A percentile compares a stretch with the other conserved stretches of the same genome.
phyloP scores from a whole-genome alignment of 129 eudicot species.

The Logfia minima region DNA sequence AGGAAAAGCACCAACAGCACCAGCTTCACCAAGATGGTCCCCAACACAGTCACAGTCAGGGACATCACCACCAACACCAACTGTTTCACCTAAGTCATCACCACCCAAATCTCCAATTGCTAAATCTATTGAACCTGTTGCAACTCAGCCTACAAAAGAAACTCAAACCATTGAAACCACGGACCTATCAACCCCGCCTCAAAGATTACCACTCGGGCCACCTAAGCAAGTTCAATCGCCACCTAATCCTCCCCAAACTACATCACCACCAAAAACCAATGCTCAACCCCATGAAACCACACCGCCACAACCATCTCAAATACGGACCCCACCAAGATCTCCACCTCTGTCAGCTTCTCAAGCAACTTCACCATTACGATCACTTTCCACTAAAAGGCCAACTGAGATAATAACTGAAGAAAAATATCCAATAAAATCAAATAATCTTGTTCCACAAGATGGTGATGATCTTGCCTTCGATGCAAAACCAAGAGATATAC shows the following conservation, averaged over 20 bases:
- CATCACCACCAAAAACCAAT: constrained; percentile 35
- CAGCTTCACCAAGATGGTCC: constrained; percentile 24
- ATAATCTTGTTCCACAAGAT: constrained; percentile 6
- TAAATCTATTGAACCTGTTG: constrained; percentile 19
- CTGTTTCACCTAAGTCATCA: constrained; percentile 21
- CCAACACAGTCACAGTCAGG: constrained; percentile 25
- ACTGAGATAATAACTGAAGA: constrained; percentile 17
- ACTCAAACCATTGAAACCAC: constrained; percentile 17
- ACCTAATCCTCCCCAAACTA: constrained; percentile 34
- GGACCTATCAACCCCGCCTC: constrained; percentile 20
- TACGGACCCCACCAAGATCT: constrained; percentile 38
- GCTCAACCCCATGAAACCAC: constrained; percentile 16
- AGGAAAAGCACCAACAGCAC: constrained; percentile 38
- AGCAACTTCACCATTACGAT: constrained; percentile 31
- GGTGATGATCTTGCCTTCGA: constrained; percentile 14
- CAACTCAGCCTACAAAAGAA: constrained; percentile 26
- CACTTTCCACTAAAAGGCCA: constrained; percentile 26
- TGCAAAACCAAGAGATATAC: constrained; percentile 32
- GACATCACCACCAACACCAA: constrained; percentile 14
- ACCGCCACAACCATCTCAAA: constrained; percentile 31
- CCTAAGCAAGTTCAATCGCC: constrained; percentile 21
- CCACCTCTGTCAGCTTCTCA: constrained; percentile 35
- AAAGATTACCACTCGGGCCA: constrained; percentile 37
- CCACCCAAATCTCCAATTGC: constrained; percentile 17
- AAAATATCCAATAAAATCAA: constrained; percentile 11